phyloP scores from a whole-genome alignment of 441 rosid genomes.

The Erysimum cheiri region DNA sequence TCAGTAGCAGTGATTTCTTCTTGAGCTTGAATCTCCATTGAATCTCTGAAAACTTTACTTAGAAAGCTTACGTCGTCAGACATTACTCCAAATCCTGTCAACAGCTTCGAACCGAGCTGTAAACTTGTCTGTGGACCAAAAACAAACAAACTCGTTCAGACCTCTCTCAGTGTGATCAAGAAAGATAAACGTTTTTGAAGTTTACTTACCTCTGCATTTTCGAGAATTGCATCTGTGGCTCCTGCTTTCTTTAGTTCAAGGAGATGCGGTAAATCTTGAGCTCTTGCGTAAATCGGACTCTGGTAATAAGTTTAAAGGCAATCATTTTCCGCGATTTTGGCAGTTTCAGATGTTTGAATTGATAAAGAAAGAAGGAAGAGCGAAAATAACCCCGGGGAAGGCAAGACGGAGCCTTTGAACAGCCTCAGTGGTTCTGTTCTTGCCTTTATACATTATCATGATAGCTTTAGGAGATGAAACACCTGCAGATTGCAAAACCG shows the following conservation, averaged over 20 bases:
- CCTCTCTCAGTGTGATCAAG: conserved; percentile 12
- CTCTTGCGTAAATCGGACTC: conserved; percentile 91
- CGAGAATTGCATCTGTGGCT: conserved; percentile 89
- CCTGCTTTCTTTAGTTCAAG: conserved; percentile 93
- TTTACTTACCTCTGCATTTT: conserved; percentile 78
- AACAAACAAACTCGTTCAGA: conserved; percentile 21
- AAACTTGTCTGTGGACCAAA: conserved; percentile 72
- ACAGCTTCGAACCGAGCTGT: conserved; percentile 92
- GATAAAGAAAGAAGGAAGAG: conserved; percentile 24
- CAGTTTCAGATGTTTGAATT: not conserved
- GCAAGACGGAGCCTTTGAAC: conserved; percentile 90
- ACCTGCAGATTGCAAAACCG: conserved; percentile 87
- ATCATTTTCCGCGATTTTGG: not conserved
- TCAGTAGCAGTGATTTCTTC: conserved; percentile 58
- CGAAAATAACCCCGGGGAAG: conserved; percentile 68
- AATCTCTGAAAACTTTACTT: conserved; percentile 72
- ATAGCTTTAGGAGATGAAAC: conserved; percentile 89
- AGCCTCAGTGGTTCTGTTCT: conserved; percentile 79
- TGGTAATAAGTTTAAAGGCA: conserved; percentile 43
- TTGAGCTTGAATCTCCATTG: conserved; percentile 90
- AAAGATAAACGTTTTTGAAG: not conserved
- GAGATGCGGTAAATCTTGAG: conserved; percentile 83
- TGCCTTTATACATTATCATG: conserved; percentile 88
- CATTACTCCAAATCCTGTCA: conserved; percentile 94
- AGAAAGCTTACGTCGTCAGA: conserved; percentile 91